Conservation (phyloP, 1,284 basidiomycete genomes). For the Microstroma glucosiphilum region DNA sequence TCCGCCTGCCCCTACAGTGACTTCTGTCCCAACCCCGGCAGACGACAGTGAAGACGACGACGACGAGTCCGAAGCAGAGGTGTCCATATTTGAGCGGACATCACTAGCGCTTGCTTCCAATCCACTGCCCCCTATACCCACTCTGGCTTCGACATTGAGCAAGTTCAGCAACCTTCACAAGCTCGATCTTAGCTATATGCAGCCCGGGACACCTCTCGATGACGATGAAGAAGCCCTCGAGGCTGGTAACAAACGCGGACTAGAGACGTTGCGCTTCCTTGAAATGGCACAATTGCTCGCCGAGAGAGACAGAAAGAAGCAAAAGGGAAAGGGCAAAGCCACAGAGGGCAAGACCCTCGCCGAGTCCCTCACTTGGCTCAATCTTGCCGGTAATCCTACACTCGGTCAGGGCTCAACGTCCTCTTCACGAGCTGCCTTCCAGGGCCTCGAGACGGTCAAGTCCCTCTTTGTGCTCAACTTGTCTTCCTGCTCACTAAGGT, state of each 20-base stretch:
- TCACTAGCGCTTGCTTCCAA: constrained; percentile 30
- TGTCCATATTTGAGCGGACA: constrained; percentile 19
- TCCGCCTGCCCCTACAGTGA: background rate
- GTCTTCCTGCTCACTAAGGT: constrained; percentile 9
- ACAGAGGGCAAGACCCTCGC: constrained; percentile 13
- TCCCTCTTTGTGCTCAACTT: constrained; percentile 13
- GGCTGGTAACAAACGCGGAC: constrained; percentile 9
- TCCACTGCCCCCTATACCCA: constrained; percentile 27
- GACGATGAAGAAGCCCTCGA: background rate
- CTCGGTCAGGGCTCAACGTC: constrained; percentile 8
- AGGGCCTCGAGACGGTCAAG: background rate
- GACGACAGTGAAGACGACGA: background rate
- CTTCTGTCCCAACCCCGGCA: background rate
- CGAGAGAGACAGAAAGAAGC: constrained; percentile 2
- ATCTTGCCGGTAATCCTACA: constrained; percentile 16
- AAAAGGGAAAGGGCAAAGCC: constrained; percentile 6
- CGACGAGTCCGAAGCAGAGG: constrained; percentile 1
- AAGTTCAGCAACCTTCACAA: constrained; percentile 33
- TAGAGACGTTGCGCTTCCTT: constrained; percentile 28
- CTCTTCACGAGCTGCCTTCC: background rate
- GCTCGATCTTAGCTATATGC: constrained; percentile 37
- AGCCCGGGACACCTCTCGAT: constrained; percentile 8
- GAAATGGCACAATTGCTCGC: constrained; percentile 3
- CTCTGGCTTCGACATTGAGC: constrained; percentile 31
- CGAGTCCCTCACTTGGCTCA: constrained; percentile 22